Conservation (phyloP, 306 rosid species). For the Trifolium subterraneum region DNA sequence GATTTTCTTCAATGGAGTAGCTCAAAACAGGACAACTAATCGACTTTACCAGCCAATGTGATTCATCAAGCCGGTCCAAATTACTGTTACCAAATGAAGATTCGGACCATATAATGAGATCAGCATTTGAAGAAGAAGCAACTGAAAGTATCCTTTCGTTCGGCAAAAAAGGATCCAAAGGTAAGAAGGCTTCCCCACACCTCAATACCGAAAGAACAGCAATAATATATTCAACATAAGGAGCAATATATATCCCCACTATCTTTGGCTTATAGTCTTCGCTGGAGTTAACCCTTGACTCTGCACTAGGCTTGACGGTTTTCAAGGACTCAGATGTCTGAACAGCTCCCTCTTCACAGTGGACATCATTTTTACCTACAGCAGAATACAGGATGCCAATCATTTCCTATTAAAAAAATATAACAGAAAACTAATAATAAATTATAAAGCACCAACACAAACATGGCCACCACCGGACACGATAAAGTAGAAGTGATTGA, state of each 20-base stretch:
- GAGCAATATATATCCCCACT: constrained; percentile 75
- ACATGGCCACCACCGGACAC: not conserved
- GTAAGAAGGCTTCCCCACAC: constrained; percentile 83
- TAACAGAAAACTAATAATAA: not conserved
- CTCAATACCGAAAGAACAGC: constrained; percentile 78
- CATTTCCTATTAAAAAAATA: constrained; percentile 14
- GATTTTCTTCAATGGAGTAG: constrained; percentile 60
- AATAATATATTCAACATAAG: constrained; percentile 76
- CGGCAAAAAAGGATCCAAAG: constrained; percentile 89
- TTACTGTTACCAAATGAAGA: constrained; percentile 55
- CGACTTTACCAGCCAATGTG: constrained; percentile 56
- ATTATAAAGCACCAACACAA: not conserved
- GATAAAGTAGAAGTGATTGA: not conserved
- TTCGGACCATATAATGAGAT: constrained; percentile 58
- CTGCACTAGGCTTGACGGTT: constrained; percentile 27
- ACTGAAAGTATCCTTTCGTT: constrained; percentile 60
- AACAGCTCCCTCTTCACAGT: constrained; percentile 22
- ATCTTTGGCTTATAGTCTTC: constrained; percentile 59
- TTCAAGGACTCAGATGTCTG: constrained; percentile 34
- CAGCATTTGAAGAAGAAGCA: constrained; percentile 58
- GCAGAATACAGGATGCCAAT: constrained; percentile 21
- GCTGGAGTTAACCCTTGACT: constrained; percentile 36
- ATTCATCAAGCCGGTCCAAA: constrained; percentile 48
- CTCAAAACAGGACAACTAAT: constrained; percentile 50
- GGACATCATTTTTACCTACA: constrained; percentile 40